Percentiles rank a stretch among this genome's conserved stretches.
phyloP scores from a whole-genome alignment of 306 rosid genomes.

The Delonix regia region DNA sequence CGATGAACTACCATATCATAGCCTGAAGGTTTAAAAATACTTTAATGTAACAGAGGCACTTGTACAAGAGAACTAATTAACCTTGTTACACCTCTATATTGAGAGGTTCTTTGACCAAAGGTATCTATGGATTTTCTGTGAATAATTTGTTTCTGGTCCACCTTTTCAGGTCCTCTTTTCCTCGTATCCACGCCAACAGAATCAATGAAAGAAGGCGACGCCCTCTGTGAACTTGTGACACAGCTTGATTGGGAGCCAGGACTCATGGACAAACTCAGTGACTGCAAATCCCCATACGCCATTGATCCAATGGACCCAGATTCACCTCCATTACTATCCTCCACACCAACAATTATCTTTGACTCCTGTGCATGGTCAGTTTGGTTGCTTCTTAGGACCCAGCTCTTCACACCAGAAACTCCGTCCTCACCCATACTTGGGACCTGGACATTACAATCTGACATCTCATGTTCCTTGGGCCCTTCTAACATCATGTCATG shows the following conservation, averaged over 20 bases:
- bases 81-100: slow-evolving; percentile 89
- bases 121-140: slow-evolving; percentile 81
- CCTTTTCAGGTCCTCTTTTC: slow-evolving; percentile 64
- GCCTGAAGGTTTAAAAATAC: background rate
- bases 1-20: background rate
- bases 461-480: slow-evolving; percentile 38
- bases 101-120: slow-evolving; percentile 87
- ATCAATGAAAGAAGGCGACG: slow-evolving; percentile 44
- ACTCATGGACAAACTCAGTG: slow-evolving; percentile 68
- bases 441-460: slow-evolving; percentile 45
- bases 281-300: slow-evolving; percentile 59
- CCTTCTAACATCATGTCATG: slow-evolving; percentile 43
- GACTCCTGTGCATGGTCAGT: slow-evolving; percentile 38
- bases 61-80: slow-evolving; percentile 17
- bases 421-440: slow-evolving; percentile 44
- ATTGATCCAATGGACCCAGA: slow-evolving; percentile 51
- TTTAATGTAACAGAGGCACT: background rate
- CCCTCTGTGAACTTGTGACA: slow-evolving; percentile 57
- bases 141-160: slow-evolving; percentile 60
- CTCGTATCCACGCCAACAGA: slow-evolving; percentile 51
- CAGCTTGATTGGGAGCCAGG: slow-evolving; percentile 73
- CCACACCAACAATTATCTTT: slow-evolving; percentile 44
- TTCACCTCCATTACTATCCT: slow-evolving; percentile 57
- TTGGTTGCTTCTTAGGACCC: slow-evolving; percentile 49
- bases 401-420: slow-evolving; percentile 47